Conservation (phyloP, 169 alveolate species). For the Cryptosporidium baileyi region DNA sequence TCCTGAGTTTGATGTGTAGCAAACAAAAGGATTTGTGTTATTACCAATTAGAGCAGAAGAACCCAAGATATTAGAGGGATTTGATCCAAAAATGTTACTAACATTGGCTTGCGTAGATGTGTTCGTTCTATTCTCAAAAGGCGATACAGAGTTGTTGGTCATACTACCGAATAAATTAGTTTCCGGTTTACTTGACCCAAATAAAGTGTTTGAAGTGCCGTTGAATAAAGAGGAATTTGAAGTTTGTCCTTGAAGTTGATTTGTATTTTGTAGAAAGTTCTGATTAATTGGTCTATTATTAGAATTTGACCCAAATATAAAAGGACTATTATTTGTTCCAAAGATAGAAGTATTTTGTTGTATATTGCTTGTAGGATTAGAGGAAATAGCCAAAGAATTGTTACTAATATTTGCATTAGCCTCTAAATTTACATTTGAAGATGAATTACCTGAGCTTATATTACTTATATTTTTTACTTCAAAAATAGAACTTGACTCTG, state of each 20-base stretch:
- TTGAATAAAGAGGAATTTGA: background rate
- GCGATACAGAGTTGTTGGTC: background rate
- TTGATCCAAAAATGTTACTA: slow-evolving; percentile 38
- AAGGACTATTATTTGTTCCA: slow-evolving; percentile 2
- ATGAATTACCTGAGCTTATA: background rate
- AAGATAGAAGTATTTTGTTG: background rate
- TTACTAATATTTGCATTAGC: background rate
- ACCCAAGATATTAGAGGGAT: slow-evolving; percentile 9
- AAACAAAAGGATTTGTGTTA: slow-evolving; percentile 41
- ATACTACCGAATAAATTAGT: slow-evolving; percentile 8
- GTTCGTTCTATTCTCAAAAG: slow-evolving; percentile 6
- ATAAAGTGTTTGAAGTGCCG: background rate
- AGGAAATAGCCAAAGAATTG: background rate
- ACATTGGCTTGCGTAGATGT: background rate
- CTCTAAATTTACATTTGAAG: background rate
- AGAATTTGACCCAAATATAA: slow-evolving; percentile 20
- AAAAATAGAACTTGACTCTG: background rate
- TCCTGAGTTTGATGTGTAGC: slow-evolving; percentile 31
- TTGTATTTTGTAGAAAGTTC: background rate
- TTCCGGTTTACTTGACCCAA: slow-evolving; percentile 13
- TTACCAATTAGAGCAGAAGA: background rate
- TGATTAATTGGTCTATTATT: background rate
- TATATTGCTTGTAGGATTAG: background rate
- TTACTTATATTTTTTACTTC: background rate
- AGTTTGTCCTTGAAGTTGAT: background rate